Base-by-base conservation (phyloP, 441 rosid genomes). In the Rhodomyrtus psidioides region DNA sequence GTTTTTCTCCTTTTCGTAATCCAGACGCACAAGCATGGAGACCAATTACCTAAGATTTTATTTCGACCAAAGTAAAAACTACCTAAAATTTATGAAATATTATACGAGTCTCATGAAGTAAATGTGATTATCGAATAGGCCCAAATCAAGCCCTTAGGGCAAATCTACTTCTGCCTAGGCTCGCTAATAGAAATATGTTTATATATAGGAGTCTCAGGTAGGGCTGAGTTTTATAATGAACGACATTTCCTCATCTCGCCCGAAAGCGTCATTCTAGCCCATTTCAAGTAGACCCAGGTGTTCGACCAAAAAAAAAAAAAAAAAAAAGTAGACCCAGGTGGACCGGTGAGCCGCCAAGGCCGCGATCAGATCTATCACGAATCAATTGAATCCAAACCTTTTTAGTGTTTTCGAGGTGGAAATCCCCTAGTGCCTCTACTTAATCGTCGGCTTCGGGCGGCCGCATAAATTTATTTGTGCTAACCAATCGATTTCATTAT, bases 281-380 rank as follows among this genome's bases (percentile, higher is more conserved):
- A 34, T 65, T 34, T 65, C 12, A 1, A 8, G 19, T 1, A 5
- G n/a, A n/a, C n/a, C n/a, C n/a, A n/a, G n/a, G n/a, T n/a, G n/a
- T n/a, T n/a, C n/a, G n/a, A n/a, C n/a, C n/a, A n/a, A n/a, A n/a
- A n/a, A n/a, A n/a, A n/a, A n/a, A n/a, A n/a, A n/a, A n/a, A n/a
- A n/a, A n/a, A n/a, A n/a, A n/a, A n/a, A 4, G 4, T 4, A 39
- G 0, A n/a, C 15, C 8, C 9, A 2, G 26, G 15, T 9, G 26
- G 79, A 65, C 23, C 4, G 4, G 6, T 34, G 49, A 65, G 49
- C 26, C 0, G 2, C 49, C 46, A 2, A 3, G 49, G 26, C 26
- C 79, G 19, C 19, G 44, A 65, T 34, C 4, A 19, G 0, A 34
- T 34, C 4, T 1, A 19, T 19, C 14, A 0, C 4, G 24, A 17